Conservation (phyloP, 805 yeast species). For the Spencermartinsiella europaea region DNA sequence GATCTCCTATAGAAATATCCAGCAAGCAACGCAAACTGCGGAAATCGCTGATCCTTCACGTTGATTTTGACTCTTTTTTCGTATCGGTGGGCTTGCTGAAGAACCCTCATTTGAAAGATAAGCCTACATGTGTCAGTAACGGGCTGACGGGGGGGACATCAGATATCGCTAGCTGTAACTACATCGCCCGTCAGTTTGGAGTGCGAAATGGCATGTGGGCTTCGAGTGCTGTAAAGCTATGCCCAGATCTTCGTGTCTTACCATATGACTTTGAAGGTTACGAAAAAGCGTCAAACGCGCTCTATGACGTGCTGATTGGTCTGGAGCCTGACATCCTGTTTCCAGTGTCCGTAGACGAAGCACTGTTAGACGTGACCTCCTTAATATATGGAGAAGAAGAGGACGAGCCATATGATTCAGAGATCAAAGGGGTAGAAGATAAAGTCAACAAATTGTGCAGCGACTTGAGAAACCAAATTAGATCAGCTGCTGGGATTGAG, state of each 20-base stretch:
- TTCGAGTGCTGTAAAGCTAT: conserved; percentile 51
- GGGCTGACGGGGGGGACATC: conserved; percentile 39
- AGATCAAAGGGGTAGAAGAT: conserved; percentile 22
- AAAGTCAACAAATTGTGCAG: conserved; percentile 27
- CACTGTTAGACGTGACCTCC: conserved; percentile 60
- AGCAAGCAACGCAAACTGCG: conserved; percentile 7
- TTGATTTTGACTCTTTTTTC: conserved; percentile 93
- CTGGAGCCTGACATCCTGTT: conserved; percentile 44
- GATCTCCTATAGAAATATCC: conserved; percentile 1
- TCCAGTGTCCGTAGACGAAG: conserved; percentile 93
- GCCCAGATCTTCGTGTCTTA: conserved; percentile 61
- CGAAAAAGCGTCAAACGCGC: conserved; percentile 55
- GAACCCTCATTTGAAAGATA: conserved; percentile 49
- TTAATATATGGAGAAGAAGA: conserved; percentile 8
- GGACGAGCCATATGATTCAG: conserved; percentile 4
- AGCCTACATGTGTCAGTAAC: conserved; percentile 60
- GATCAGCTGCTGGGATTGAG: conserved; percentile 47
- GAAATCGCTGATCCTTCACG: conserved; percentile 52
- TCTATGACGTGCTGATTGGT: conserved; percentile 55
- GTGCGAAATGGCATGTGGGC: conserved; percentile 91
- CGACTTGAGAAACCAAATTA: conserved; percentile 40
- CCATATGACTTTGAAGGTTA: conserved; percentile 73
- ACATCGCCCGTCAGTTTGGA: conserved; percentile 74
- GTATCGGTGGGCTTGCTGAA: conserved; percentile 73
- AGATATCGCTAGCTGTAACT: conserved; percentile 90